phyloP scores from a whole-genome alignment of 768 basidiomycete species.

The Kwoniella heveanensis region DNA sequence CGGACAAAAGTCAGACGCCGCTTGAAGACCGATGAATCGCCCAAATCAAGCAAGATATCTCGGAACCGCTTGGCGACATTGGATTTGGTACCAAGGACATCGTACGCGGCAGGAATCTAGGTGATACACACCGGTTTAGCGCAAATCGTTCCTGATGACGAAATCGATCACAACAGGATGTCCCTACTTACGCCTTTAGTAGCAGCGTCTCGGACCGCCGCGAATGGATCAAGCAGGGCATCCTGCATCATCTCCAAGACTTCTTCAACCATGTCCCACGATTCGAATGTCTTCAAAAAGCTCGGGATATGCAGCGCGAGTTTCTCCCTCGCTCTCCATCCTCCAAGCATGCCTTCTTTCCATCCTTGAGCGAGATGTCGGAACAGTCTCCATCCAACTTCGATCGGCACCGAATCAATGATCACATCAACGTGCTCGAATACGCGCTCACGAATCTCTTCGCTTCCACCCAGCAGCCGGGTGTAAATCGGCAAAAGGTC shows the following conservation, averaged over 20 bases:
- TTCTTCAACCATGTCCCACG: conserved; percentile 59
- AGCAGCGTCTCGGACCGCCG: conserved; percentile 80
- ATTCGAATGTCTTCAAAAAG: conserved; percentile 59
- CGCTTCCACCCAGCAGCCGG: conserved; percentile 62
- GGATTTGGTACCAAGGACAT: conserved; percentile 41
- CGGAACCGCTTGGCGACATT: conserved; percentile 35
- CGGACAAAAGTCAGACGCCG: conserved; percentile 75
- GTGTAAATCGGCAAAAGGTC: conserved; percentile 74
- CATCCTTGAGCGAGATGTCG: conserved; percentile 61
- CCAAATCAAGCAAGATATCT: conserved; percentile 60
- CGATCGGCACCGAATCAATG: conserved; percentile 61
- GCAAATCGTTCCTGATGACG: too few relatives aligned
- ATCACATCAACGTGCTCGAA: conserved; percentile 69
- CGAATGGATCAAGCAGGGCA: conserved; percentile 74
- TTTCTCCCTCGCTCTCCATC: conserved; percentile 81
- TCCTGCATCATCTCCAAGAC: conserved; percentile 64
- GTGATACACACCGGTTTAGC: too few relatives aligned
- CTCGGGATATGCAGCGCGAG: conserved; percentile 64
- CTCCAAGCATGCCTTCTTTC: conserved; percentile 64
- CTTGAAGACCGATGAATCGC: conserved; percentile 56
- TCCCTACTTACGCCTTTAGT: conserved; percentile 63
- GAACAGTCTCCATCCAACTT: conserved; percentile 60
- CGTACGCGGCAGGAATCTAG: conserved; percentile 41
- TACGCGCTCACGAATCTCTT: conserved; percentile 72
- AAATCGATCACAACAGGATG: neutral